Conservation (phyloP, 345 rosid genomes). For the Bretschneidera sinensis region DNA sequence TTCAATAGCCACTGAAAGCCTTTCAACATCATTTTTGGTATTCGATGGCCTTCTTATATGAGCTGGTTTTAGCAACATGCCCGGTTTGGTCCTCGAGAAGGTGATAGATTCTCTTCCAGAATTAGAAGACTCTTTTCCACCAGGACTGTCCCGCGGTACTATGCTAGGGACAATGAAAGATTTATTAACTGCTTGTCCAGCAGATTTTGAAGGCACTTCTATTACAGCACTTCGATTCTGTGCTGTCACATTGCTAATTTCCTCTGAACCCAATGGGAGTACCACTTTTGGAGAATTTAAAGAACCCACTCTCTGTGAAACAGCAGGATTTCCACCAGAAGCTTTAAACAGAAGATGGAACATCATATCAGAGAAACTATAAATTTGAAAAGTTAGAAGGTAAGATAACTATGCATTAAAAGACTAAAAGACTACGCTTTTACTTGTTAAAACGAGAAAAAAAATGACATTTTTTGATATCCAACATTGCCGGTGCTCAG, state of each 20-base stretch:
- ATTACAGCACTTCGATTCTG: conserved; percentile 35
- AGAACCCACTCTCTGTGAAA: conserved; percentile 39
- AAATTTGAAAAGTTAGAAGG: conserved; percentile 3
- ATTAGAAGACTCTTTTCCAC: conserved; percentile 42
- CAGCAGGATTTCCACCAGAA: conserved; percentile 58
- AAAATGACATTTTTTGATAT: too few species aligned
- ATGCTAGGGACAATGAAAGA: conserved; percentile 31
- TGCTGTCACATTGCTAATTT: conserved; percentile 20
- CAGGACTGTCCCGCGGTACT: conserved; percentile 37
- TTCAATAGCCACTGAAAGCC: conserved; percentile 39
- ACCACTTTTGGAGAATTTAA: conserved; percentile 38
- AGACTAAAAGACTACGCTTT: too few species aligned
- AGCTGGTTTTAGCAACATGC: conserved; percentile 92
- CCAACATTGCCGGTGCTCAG: background rate
- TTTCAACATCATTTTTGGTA: conserved; percentile 48
- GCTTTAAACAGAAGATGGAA: conserved; percentile 39
- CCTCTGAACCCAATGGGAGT: conserved; percentile 29
- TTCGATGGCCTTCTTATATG: conserved; percentile 50
- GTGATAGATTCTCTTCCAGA: conserved; percentile 63
- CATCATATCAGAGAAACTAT: conserved; percentile 20
- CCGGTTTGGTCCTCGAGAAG: conserved; percentile 83
- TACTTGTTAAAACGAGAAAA: too few species aligned
- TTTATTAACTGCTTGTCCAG: conserved; percentile 43
- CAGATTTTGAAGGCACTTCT: conserved; percentile 30
- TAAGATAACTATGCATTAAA: background rate